Percentiles rank a stretch among this genome's conserved stretches.
phyloP scores from a whole-genome alignment of 1,284 basidiomycete species.

The Sanghuangporus weigelae region DNA sequence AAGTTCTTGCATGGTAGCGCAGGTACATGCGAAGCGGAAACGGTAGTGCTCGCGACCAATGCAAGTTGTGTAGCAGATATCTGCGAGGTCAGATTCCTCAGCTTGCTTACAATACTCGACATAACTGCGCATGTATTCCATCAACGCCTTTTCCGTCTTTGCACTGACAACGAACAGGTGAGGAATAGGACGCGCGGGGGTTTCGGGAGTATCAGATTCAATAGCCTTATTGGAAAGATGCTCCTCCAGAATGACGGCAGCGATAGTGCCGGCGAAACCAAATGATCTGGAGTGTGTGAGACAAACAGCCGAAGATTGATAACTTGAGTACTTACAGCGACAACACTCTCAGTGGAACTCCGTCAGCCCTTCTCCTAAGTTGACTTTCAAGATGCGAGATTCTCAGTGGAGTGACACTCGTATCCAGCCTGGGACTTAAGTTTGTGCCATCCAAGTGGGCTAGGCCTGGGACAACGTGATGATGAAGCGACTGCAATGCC shows the following conservation, averaged over 20 bases:
- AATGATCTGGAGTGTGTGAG: constrained; percentile 24
- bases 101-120: constrained; percentile 27
- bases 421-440: constrained; percentile 31
- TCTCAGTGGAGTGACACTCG: constrained; percentile 26
- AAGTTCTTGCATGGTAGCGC: constrained; percentile 28
- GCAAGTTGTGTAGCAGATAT: constrained; percentile 33
- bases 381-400: constrained; percentile 8
- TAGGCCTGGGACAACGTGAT: constrained; percentile 28
- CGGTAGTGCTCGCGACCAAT: constrained; percentile 33
- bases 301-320: not conserved
- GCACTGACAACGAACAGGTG: constrained; percentile 31
- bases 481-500: constrained; percentile 26
- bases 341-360: constrained; percentile 21
- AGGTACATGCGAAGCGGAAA: constrained; percentile 30
- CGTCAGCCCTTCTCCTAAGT: not conserved
- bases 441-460: constrained; percentile 27
- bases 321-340: constrained; percentile 25
- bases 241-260: constrained; percentile 31
- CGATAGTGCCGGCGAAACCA: constrained; percentile 33
- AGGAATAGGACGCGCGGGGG: constrained; percentile 6
- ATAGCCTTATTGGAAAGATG: constrained; percentile 10
- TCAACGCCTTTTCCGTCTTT: constrained; percentile 29
- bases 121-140: constrained; percentile 28
- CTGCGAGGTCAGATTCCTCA: constrained; percentile 24
- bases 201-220: not conserved